These are phyloP conservation scores for Claviceps sp. DNA, from an alignment of 2,329 filamentous ascomycete genomes.

Conservation along the genomic window DNA sequence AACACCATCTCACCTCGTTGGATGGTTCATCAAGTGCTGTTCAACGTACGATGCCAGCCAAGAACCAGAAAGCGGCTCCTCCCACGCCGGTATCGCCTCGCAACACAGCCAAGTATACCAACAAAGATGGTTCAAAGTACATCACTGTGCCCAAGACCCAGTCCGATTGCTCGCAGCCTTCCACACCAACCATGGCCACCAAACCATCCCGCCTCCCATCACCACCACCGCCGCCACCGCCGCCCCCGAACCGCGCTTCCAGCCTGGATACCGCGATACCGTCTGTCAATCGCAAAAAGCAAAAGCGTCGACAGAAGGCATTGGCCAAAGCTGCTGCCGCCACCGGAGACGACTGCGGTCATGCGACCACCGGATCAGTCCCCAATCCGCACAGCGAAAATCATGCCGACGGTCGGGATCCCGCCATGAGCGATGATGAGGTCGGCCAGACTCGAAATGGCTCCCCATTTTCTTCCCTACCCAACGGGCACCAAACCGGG, in stretches of 20 bases:
- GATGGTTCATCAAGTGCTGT: slow-evolving; percentile 23
- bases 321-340: slow-evolving; percentile 53
- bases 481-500: slow-evolving; percentile 17
- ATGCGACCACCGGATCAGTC: slow-evolving; percentile 20
- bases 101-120: slow-evolving; percentile 48
- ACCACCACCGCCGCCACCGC: not conserved
- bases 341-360: slow-evolving; percentile 25
- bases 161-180: slow-evolving; percentile 40
- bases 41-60: slow-evolving; percentile 34
- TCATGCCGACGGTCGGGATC: slow-evolving; percentile 30
- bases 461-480: slow-evolving; percentile 12
- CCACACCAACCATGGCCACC: slow-evolving; percentile 32
- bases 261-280: slow-evolving; percentile 24
- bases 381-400: slow-evolving; percentile 11
- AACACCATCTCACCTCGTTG: slow-evolving; percentile 14
- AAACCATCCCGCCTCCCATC: slow-evolving; percentile 14
- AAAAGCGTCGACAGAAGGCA: slow-evolving; percentile 81
- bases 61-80: slow-evolving; percentile 35
- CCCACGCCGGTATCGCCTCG: slow-evolving; percentile 38
- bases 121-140: slow-evolving; percentile 57
- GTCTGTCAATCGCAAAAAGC: slow-evolving; percentile 80
- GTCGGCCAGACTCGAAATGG: slow-evolving; percentile 27
- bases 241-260: slow-evolving; percentile 13
- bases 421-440: slow-evolving; percentile 41
- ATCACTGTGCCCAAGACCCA: slow-evolving; percentile 49